Evolutionary conservation across 139 green algal species (phyloP).

Genomic region (Chlamydomonas sp.): DNA sequence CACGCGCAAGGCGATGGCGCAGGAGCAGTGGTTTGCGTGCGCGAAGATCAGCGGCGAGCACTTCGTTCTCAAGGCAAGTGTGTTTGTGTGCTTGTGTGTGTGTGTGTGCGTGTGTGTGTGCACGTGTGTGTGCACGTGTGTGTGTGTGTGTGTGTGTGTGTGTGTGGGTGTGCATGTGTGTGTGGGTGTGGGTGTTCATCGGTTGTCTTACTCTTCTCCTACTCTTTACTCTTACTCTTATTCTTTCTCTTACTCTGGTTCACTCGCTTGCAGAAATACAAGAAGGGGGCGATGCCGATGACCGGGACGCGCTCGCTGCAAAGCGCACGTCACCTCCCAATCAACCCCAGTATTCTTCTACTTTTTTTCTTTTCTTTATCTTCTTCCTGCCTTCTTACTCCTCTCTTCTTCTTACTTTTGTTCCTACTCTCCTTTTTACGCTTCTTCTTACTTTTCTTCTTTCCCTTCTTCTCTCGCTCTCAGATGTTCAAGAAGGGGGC

Average conservation of each 20-base stretch:
- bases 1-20: background rate
- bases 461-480: too few relatives aligned
- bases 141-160: background rate
- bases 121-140: conserved; percentile 2
- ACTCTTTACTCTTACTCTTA: background rate
- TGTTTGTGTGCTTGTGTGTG: conserved; percentile 1
- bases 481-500: background rate
- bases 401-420: background rate
- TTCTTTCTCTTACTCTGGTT: background rate
- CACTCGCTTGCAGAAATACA: background rate
- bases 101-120: background rate
- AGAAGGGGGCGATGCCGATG: too few relatives aligned
- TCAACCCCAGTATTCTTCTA: too few relatives aligned
- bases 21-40: background rate
- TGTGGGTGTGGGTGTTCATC: background rate
- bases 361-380: too few relatives aligned
- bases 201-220: background rate
- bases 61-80: background rate
- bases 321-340: too few relatives aligned
- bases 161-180: conserved; percentile 5
- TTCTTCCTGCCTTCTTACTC: too few relatives aligned
- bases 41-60: background rate
- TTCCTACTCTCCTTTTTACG: too few relatives aligned
- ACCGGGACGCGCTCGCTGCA: too few relatives aligned
- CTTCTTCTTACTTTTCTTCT: too few relatives aligned